These are phyloP conservation scores for Microsporum ferrugineum DNA, from an alignment of 2,329 filamentous ascomycete genomes.

Conservation along the genomic window DNA sequence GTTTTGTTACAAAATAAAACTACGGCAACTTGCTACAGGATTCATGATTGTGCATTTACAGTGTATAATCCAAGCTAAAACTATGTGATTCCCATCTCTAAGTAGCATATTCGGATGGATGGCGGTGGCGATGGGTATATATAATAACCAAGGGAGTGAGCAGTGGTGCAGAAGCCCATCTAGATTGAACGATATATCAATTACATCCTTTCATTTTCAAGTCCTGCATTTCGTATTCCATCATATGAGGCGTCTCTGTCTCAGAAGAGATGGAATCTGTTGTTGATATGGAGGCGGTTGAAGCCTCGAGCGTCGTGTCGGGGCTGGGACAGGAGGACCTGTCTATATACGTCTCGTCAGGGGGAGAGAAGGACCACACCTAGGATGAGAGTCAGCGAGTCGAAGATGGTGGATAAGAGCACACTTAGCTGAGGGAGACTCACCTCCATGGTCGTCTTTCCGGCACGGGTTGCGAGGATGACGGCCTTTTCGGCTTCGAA, in stretches of 20 bases:
- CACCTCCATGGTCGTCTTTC: conserved; percentile 94
- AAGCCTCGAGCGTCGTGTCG: conserved; percentile 4
- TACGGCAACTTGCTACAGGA: too few relatives aligned
- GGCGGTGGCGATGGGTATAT: background rate
- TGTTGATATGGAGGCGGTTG: background rate
- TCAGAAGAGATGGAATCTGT: background rate
- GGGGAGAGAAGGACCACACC: conserved; percentile 93
- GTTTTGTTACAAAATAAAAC: too few relatives aligned
- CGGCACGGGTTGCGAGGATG: conserved; percentile 75
- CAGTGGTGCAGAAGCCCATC: background rate
- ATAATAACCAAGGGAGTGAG: background rate
- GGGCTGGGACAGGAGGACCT: conserved; percentile 2
- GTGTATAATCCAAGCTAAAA: background rate
- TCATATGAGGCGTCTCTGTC: background rate
- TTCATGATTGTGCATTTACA: background rate
- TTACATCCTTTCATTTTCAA: conserved; percentile 9
- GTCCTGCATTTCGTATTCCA: conserved; percentile 9
- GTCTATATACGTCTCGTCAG: conserved; percentile 46
- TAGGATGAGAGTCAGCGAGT: conserved; percentile 31
- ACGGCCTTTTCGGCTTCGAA: conserved; percentile 98
- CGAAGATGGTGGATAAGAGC: background rate
- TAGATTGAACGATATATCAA: background rate
- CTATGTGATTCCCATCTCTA: background rate
- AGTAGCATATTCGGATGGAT: background rate
- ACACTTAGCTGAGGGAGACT: background rate